A percentile compares a stretch with the other conserved stretches of the same genome.
Conservation (phyloP, 2,329 filamentous ascomycete genomes). For the Cylindrodendrum hubeiense region DNA sequence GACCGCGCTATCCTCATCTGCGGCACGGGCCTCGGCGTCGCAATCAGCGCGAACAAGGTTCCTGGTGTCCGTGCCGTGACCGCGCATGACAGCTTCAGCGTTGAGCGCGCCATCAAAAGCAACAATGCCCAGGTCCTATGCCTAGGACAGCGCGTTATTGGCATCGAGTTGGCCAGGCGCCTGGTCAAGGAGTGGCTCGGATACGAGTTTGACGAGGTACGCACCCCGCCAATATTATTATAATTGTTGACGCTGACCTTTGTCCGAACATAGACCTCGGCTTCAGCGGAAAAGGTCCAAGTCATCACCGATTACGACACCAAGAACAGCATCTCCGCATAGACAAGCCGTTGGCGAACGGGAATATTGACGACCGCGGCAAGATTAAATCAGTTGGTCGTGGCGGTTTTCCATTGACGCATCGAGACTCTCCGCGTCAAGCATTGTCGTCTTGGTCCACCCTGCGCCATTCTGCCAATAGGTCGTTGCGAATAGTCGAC, state of each 20-base stretch:
- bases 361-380: not conserved
- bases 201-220: conserved; percentile 77
- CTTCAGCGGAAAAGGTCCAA: conserved; percentile 21
- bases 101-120: conserved; percentile 83
- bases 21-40: conserved; percentile 86
- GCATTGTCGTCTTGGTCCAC: conserved; percentile 29
- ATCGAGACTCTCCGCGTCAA: not conserved
- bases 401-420: not conserved
- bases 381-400: not conserved
- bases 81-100: conserved; percentile 86
- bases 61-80: conserved; percentile 86
- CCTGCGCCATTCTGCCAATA: conserved; percentile 47
- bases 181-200: conserved; percentile 85
- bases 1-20: conserved; percentile 87
- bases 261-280: conserved; percentile 12
- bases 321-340: conserved; percentile 7
- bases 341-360: not conserved
- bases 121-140: conserved; percentile 91
- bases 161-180: conserved; percentile 81
- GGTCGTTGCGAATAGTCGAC: conserved; percentile 47
- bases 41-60: conserved; percentile 90
- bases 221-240: conserved; percentile 51
- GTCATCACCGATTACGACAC: conserved; percentile 23
- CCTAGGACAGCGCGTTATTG: conserved; percentile 86
- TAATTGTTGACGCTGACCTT: conserved; percentile 1